Base-by-base conservation (phyloP, 2,329 filamentous ascomycete species). In the Botrytis byssoidea region DNA sequence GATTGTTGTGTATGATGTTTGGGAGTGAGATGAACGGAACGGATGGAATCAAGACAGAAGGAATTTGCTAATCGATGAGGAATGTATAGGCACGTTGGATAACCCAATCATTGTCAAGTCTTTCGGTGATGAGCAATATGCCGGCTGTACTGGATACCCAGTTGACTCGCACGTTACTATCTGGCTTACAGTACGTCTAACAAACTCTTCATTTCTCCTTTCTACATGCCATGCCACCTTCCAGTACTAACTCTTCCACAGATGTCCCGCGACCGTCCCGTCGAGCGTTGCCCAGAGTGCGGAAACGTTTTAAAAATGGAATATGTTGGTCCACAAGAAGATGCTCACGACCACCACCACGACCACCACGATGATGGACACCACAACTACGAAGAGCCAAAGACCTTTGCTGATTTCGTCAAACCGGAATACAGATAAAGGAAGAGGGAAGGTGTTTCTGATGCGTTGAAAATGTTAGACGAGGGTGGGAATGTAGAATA, bases 231-330 rank as follows among this genome's bases (percentile, higher is more conserved):
- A 63, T 32, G 46, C 22, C 61, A 63, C 46, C 35, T 37, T 44
- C 55, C 8, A 22, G 37, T 72, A 64, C 67, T 74, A 61, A 74
- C 6, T 16, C 29, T 42, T 10, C 35, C 35, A 20, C 22, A 96
- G 93, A 89, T 97, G 82, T 92, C 93, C 83, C 93, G 93, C 82
- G 91, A 96, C 74, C 94, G 96, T 83, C 96, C 96, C 74, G 85
- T 97, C 80, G 93, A 97, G 88, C 94, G 96, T 84, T 99, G 96
- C 91, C 91, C 91, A 82, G 96, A 99, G 88, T 99, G 96, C 86
- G 96, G 96, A 79, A 93, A 91, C 83, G 93, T 96, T 79, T 95
- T 97, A 88, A 97, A 97, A 91, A 96, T 98, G 93, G 92, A 98
- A 83, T 99, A 97, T 85, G 86, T 97, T 78, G 96, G 96, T 76